These are phyloP conservation scores for Lachancea sp. DNA, from an alignment of 805 yeast genomes.

Conservation along the genomic window DNA sequence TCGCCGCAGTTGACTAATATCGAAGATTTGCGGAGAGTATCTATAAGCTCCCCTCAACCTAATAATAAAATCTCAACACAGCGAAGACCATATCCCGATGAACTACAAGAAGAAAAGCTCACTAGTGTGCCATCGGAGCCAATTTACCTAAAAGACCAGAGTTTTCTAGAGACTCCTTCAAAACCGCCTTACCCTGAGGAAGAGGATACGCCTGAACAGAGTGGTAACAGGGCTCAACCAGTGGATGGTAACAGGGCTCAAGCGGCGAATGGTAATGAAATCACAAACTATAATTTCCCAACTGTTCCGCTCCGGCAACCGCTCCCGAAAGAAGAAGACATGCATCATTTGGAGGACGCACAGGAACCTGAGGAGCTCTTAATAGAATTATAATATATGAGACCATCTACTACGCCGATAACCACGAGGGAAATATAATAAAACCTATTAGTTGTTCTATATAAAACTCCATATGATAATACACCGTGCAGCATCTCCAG, in stretches of 20 bases:
- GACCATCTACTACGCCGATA: no score
- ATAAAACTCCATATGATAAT: not conserved
- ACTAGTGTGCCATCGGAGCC: slow-evolving; percentile 21
- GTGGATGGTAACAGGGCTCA: not conserved
- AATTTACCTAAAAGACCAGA: slow-evolving; percentile 3
- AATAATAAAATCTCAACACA: not conserved
- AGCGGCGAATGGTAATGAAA: slow-evolving; percentile 13
- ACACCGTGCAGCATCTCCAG: not conserved
- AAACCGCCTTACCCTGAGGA: slow-evolving; percentile 23
- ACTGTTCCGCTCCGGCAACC: slow-evolving; percentile 35
- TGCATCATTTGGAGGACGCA: slow-evolving; percentile 9
- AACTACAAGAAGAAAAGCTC: slow-evolving; percentile 2
- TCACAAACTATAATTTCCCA: slow-evolving; percentile 37
- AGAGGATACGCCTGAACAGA: slow-evolving; percentile 13
- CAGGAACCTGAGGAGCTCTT: slow-evolving; percentile 23
- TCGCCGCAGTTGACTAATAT: slow-evolving; percentile 9
- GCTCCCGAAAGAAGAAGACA: slow-evolving; percentile 6
- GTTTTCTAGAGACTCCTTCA: not conserved
- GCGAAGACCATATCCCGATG: slow-evolving; percentile 5
- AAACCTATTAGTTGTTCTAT: not conserved
- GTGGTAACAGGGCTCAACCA: not conserved
- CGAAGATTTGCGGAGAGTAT: not conserved
- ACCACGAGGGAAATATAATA: not conserved
- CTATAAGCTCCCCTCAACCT: not conserved
- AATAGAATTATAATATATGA: slow-evolving; percentile 23